Base-by-base conservation (phyloP, 345 rosid species). In the Boechera retrofracta region DNA sequence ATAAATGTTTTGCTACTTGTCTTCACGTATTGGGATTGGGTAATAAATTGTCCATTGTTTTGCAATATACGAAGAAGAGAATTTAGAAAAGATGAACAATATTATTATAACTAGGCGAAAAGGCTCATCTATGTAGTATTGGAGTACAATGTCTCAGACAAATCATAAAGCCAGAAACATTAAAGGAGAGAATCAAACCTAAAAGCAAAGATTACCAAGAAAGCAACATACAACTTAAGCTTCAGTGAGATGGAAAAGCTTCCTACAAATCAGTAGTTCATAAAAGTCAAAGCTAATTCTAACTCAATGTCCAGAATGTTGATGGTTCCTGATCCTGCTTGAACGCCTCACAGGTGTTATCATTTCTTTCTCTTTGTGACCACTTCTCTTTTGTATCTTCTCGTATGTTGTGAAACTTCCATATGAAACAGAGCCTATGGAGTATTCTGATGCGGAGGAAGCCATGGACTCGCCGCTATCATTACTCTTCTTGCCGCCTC, bases 391-490 rank as follows among this genome's bases (percentile, higher is more conserved):
- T 11, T 85, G 79, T 35, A 94, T 69, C 76, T 83, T 94, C 82
- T 94, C 94, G 24, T 87, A 94, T 1, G 92, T 84, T 55, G 97
- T 94, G 84, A 91, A 91, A 69, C 98, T 90, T 38, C 97, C 97
- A 44, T 86, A 87, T 31, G 97, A 94, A 15, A 70, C 62, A 41
- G 94, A 82, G 5, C 77, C 87, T 44, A 61, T 59, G 2, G 96
- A 91, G 81, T 77, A 65, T 39, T 87, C 96, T 42, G 93, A 87
- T 72, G 91, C 93, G 2, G 94, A 89, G 69, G 90, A 88, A 73
- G 91, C 94, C 69, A 85, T 76, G 9, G 93, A 89, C 77, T 89
- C 77, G 28, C 89, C 83, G 65, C 89, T 84, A 62, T 77, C 65
- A 79, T 66, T 61, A 56, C 78, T 79, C 74, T 59, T 79, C 29